Evolutionary conservation across 1,139 yeast species (phyloP).

Genomic region (Debaryomyces sp.): DNA sequence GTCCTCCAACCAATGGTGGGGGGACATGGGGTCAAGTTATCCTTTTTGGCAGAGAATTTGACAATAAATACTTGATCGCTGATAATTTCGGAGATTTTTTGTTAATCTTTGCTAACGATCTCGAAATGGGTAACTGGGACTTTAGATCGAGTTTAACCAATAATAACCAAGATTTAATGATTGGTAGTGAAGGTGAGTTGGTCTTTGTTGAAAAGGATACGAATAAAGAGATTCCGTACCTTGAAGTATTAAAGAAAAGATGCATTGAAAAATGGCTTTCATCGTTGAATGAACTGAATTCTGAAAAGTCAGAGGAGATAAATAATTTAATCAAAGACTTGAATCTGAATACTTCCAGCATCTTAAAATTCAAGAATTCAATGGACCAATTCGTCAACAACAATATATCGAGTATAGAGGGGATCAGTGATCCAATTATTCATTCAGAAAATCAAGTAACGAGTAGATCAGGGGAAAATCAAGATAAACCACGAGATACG

Average conservation of each 20-base stretch:
- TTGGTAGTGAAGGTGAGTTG: slow-evolving; percentile 72
- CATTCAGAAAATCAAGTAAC: background rate
- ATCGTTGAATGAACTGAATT: slow-evolving; percentile 22
- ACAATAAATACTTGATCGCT: slow-evolving; percentile 76
- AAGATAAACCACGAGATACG: background rate
- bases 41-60: slow-evolving; percentile 87
- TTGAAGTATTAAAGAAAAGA: slow-evolving; percentile 57
- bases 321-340: slow-evolving; percentile 28
- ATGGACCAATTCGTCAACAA: slow-evolving; percentile 11
- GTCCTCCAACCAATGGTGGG: slow-evolving; percentile 64
- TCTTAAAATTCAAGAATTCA: slow-evolving; percentile 9
- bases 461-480: background rate
- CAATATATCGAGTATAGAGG: slow-evolving; percentile 15
- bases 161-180: slow-evolving; percentile 53
- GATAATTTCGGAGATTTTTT: slow-evolving; percentile 86
- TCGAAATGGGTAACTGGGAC: slow-evolving; percentile 76
- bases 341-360: slow-evolving; percentile 12
- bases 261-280: slow-evolving; percentile 36
- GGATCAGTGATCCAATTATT: slow-evolving; percentile 13
- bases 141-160: slow-evolving; percentile 53
- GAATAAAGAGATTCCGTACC: slow-evolving; percentile 57
- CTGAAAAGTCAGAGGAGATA: slow-evolving; percentile 18
- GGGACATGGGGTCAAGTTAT: slow-evolving; percentile 87
- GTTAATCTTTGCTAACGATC: slow-evolving; percentile 77
- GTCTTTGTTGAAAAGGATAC: slow-evolving; percentile 56